Percentiles rank a stretch among this genome's conserved stretches.
These are phyloP conservation scores for Saccharomyces hybrid DNA, from an alignment of 1,139 yeast genomes.

Conservation along the genomic window DNA sequence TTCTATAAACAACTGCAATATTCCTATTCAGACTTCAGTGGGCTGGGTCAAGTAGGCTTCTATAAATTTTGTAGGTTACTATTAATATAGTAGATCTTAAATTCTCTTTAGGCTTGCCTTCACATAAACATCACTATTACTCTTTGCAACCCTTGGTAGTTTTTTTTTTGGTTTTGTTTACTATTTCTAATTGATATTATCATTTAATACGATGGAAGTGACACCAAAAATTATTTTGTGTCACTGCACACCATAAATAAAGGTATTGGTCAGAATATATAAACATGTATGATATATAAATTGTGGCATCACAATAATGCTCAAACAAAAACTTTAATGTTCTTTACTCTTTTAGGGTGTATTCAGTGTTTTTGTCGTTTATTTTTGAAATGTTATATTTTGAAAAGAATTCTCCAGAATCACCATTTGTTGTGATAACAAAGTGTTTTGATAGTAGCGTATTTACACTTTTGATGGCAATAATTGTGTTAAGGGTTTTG, in stretches of 20 bases:
- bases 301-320: neutral
- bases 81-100: neutral
- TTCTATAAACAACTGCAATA: neutral
- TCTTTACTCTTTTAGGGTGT: constrained; percentile 7
- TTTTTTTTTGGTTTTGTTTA: neutral
- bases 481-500: constrained; percentile 11
- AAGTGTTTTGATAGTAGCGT: constrained; percentile 13
- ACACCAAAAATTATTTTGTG: neutral
- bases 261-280: neutral
- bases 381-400: constrained; percentile 11
- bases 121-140: neutral
- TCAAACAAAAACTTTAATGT: neutral
- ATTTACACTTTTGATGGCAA: constrained; percentile 9
- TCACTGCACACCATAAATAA: neutral
- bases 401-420: constrained; percentile 11
- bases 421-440: constrained; percentile 15
- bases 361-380: constrained; percentile 18
- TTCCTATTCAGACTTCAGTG: neutral
- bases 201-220: neutral
- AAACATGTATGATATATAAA: neutral
- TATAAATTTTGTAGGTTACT: neutral
- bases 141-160: neutral
- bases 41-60: neutral
- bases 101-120: neutral
- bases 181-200: neutral